Evolutionary conservation across 2,329 filamentous ascomycete species (phyloP).

Genomic region (Sporothrix pallida): DNA sequence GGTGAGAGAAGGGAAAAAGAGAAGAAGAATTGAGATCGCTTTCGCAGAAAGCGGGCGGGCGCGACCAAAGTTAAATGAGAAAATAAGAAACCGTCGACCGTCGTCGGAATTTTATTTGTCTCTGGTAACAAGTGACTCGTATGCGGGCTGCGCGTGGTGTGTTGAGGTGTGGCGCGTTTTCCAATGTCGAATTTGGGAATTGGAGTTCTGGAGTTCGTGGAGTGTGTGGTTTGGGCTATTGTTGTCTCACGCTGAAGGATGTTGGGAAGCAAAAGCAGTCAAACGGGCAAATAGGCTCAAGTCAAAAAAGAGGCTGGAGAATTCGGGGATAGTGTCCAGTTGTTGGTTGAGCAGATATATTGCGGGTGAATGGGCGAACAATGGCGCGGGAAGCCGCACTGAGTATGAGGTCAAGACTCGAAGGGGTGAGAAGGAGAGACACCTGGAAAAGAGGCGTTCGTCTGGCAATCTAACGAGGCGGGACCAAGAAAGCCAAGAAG

Average conservation of each 20-base stretch:
- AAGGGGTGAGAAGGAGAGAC: slow-evolving; percentile 5
- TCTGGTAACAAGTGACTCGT: slow-evolving; percentile 13
- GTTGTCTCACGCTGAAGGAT: slow-evolving; percentile 2
- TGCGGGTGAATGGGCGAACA: slow-evolving; percentile 24
- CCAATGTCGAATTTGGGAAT: slow-evolving; percentile 5
- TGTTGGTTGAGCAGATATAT: slow-evolving; percentile 25
- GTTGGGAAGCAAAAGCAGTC: not conserved
- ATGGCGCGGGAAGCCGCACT: not conserved
- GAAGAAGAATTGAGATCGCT: slow-evolving; percentile 9
- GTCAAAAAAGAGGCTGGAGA: slow-evolving; percentile 15
- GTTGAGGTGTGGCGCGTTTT: slow-evolving; percentile 17
- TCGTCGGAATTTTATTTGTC: slow-evolving; percentile 22
- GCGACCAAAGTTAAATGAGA: slow-evolving; percentile 25
- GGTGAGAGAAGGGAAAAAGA: not conserved
- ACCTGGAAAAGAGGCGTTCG: slow-evolving; percentile 12
- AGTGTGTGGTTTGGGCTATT: not conserved
- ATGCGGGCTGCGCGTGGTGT: slow-evolving; percentile 16
- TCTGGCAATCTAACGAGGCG: slow-evolving; percentile 20
- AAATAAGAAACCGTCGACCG: slow-evolving; percentile 7
- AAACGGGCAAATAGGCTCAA: slow-evolving; percentile 21
- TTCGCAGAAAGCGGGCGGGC: not conserved
- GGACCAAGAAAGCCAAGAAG: slow-evolving; percentile 20
- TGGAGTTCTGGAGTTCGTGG: not conserved
- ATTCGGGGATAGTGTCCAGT: slow-evolving; percentile 16
- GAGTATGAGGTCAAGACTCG: not conserved